Evolutionary conservation across 2,329 filamentous ascomycete species (phyloP), one percentile per base, ranked within the genome.

Genomic region (Alternaria sp.): DNA sequence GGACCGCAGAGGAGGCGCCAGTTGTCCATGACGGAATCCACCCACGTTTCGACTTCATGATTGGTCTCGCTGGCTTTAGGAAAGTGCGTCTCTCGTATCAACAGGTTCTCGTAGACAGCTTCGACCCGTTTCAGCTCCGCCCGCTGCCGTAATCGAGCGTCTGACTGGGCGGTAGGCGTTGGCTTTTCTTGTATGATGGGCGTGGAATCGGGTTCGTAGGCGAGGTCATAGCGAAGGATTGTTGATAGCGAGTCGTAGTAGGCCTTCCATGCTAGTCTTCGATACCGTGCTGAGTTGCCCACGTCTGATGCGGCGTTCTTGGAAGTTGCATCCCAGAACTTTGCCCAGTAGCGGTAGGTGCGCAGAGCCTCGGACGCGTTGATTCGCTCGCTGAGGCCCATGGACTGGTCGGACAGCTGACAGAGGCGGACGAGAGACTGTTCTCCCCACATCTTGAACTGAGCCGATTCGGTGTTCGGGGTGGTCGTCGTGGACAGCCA

Each of bases 1-100:
- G 90, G 87, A 8, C 94, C 92, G 71, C 92, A 93, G 8, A 97
- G 81, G 33, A 96, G 84, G 54, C 87, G 84, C 96, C 96, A 99
- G 77, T 98, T 98, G 68, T 84, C 85, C 75, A 97, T 90, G 10
- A 93, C 91, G 58, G 90, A 87, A 66, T 92, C 87, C 20, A 94
- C 89, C 85, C 96, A 98, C 9, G 84, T 83, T 77, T 98, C 95
- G 3, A 98, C 88, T 75, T 95, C 92, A 47, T 87, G 83, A 61
- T 94, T 93, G 55, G 88, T 86, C 72, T 96, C 89, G 45, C 92
- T 90, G 0, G 96, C 94, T 70, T 89, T 91, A 0, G 96, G 96
- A 71, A 99, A 99, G 26, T 87, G 85, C 0, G 92, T 92, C 76
- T 96, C 93, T 60, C 87, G 87, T 5, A 97, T 84, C 25, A 99